Conservation (phyloP, 2,329 filamentous ascomycete species). For the Fusarium miscanthi region DNA sequence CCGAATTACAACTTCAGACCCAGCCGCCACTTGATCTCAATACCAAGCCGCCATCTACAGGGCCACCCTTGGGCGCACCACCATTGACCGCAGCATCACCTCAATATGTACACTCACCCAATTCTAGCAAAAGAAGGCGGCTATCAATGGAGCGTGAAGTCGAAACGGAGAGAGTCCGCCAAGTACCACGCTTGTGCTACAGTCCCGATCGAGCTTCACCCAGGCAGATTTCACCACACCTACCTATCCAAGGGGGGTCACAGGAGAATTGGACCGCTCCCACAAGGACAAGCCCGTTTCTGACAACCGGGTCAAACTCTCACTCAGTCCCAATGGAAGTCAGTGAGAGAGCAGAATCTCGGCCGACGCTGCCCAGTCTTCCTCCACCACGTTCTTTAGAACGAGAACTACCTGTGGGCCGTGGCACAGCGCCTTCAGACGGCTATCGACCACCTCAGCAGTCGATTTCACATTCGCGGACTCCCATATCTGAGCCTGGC, state of each 20-base stretch:
- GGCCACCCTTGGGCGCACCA: conserved; percentile 50
- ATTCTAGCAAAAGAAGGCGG: conserved; percentile 60
- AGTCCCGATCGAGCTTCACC: conserved; percentile 49
- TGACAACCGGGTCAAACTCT: conserved; percentile 41
- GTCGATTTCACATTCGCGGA: conserved; percentile 39
- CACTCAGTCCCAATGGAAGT: conserved; percentile 50
- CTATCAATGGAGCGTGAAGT: conserved; percentile 56
- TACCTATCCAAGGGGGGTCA: conserved; percentile 39
- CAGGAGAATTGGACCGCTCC: conserved; percentile 52
- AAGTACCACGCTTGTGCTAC: conserved; percentile 60
- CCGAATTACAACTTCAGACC: conserved; percentile 55
- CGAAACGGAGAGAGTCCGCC: conserved; percentile 55
- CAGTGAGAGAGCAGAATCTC: conserved; percentile 51
- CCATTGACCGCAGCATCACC: conserved; percentile 52
- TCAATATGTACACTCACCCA: conserved; percentile 63
- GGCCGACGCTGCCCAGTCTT: conserved; percentile 56
- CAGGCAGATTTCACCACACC: conserved; percentile 52
- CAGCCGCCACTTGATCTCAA: conserved; percentile 49
- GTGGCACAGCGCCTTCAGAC: conserved; percentile 51
- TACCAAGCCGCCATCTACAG: conserved; percentile 48
- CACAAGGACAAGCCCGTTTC: conserved; percentile 50
- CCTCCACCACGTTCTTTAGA: conserved; percentile 53
- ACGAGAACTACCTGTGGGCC: conserved; percentile 48
- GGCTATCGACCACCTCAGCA: conserved; percentile 50
- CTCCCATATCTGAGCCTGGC: conserved; percentile 48